Evolutionary conservation across 441 rosid genomes (phyloP), one percentile per base, ranked within the genome.

Genomic region (Sinapis alba): DNA sequence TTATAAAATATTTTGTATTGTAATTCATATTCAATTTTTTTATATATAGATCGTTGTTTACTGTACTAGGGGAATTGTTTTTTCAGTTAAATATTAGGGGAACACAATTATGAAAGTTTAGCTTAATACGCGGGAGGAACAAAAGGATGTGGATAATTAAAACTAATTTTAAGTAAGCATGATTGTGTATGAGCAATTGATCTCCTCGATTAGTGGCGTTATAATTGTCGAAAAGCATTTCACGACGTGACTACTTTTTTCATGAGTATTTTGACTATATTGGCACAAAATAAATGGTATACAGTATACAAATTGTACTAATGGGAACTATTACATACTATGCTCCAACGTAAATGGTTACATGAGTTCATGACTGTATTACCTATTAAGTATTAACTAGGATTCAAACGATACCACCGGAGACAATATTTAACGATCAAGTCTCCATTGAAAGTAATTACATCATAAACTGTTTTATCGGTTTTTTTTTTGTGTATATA

Each of bases 121-220:
- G 47, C 69, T 50, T 75, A 68, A 75, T 24, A 75, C 68, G 78
- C 57, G 78, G 73, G 16, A 23, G 4, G 24, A 57, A 67, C 13
- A 47, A 74, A 28, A 7, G 15, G 0, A 45, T 41, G 38, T 21
- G 51, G 64, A 34, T 58, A 65, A 43, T 13, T 19, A 4, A 67
- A 24, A 27, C n/a, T 30, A 23, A 21, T 21, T 15, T 12, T 13
- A 43, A 27, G 8, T 43, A 63, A 65, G 24, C 38, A 61, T 75
- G 62, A 50, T 51, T 68, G 32, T 68, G 32, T 5, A 8, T 26
- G 57, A 51, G 50, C 43, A 34, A 19, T 68, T 36, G 3, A 53
- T 19, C 8, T 53, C 65, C 65, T 51, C 47, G 34, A 75, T 68
- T 69, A 68, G 38, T 62, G 74, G 74, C 69, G 69, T 51, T 53